These are phyloP conservation scores for Kluyveromyces starmeri DNA, from an alignment of 805 yeast species.

Conservation along the genomic window DNA sequence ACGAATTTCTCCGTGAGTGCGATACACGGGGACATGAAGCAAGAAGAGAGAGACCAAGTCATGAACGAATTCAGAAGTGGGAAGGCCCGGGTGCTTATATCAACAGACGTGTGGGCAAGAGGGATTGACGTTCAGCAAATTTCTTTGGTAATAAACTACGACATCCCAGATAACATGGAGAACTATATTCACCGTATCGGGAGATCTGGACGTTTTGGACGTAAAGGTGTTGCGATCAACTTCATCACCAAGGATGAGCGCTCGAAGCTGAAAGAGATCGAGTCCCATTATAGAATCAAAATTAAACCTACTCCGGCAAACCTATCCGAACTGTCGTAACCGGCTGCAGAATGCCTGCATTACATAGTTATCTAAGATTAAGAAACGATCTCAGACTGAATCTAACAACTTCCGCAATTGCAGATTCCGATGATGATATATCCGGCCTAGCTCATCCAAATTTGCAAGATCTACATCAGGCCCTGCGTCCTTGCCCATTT, in stretches of 20 bases:
- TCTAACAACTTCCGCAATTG: slow-evolving; percentile 19
- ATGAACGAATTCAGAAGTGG: slow-evolving; percentile 97
- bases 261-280: slow-evolving; percentile 71
- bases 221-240: slow-evolving; percentile 97
- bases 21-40: slow-evolving; percentile 95
- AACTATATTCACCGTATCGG: slow-evolving; percentile 97
- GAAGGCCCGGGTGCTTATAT: slow-evolving; percentile 81
- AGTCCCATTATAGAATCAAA: slow-evolving; percentile 80
- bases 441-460: slow-evolving; percentile 16
- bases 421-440: slow-evolving; percentile 22
- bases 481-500: slow-evolving; percentile 19
- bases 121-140: slow-evolving; percentile 98
- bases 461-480: slow-evolving; percentile 5
- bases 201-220: slow-evolving; percentile 96
- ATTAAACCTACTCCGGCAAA: slow-evolving; percentile 89
- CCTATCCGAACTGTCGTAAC: slow-evolving; percentile 38
- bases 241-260: slow-evolving; percentile 78
- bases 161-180: slow-evolving; percentile 81
- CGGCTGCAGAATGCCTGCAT: not conserved
- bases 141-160: slow-evolving; percentile 89
- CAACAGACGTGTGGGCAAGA: slow-evolving; percentile 94
- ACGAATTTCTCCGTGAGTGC: slow-evolving; percentile 86
- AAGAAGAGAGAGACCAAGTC: slow-evolving; percentile 84
- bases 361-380: slow-evolving; percentile 4
- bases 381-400: too few relatives aligned